Evolutionary conservation across 768 basidiomycete genomes (phyloP), one percentile per base, ranked within the genome.

Genomic region (Filobasidium floriforme): DNA sequence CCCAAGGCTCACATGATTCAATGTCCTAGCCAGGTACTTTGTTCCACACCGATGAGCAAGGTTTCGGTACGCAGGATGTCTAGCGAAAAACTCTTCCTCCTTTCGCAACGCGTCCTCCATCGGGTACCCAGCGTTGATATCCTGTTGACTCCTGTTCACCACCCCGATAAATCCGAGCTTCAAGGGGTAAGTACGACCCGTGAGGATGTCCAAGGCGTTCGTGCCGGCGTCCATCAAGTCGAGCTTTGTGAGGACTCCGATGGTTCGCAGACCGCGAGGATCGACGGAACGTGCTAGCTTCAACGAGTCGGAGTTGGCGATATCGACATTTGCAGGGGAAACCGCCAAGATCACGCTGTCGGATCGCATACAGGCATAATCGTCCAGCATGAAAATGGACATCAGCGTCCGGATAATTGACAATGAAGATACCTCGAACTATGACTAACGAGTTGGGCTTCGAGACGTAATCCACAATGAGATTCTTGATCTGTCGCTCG

Each of bases 221-320:
- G 96, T 99, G 32, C 96, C 96, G 7, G 93, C 93, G 73, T 98
- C 96, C 96, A 99, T 99, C 55, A 99, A 84, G 80, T 99, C 96
- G 41, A 98, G 85, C 79, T 99, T 99, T 15, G 94, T 94, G 60
- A 99, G 83, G 22, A 99, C 89, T 60, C 96, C 96, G 64, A 98
- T 91, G 14, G 96, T 99, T 37, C 96, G 86, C 37, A 96, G 86
- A 12, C 94, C 93, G 79, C 96, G 91, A 0, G 94, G 90, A 73
- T 99, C 96, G 57, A 98, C 92, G 12, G 87, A 86, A 54, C 96
- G 89, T 12, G 94, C 96, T 41, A 99, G 87, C 78, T 98, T 97
- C 67, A 99, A 85, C 1, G 96, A 88, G 77, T 98, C 96, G 0
- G 96, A 98, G 78, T 98, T 99, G 75, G 96, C 96, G 65, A 99